Percentiles rank a stretch among this genome's conserved stretches.
These are phyloP conservation scores for Coleophoma eucalyptorum DNA, from an alignment of 2,329 filamentous ascomycete genomes.

Conservation along the genomic window DNA sequence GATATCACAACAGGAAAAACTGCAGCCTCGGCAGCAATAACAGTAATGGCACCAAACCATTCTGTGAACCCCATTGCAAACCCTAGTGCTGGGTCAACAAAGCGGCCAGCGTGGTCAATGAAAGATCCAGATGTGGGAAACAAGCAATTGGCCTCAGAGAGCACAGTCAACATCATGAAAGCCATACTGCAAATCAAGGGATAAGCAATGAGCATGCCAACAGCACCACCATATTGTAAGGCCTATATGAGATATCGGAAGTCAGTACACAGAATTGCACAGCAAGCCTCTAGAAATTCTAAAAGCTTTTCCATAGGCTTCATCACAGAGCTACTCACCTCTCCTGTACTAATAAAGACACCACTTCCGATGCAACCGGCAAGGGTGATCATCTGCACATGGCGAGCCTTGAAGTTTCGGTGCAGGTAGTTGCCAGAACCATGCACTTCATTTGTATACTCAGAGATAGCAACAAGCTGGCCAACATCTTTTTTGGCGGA, in stretches of 20 bases:
- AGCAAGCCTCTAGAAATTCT: neutral
- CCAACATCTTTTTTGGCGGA: neutral
- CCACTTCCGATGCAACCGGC: neutral
- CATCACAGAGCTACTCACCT: neutral
- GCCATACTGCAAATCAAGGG: neutral
- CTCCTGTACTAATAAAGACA: neutral
- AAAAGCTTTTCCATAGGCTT: neutral
- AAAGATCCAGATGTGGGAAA: neutral
- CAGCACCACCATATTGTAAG: neutral
- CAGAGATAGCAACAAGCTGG: neutral
- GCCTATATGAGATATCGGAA: neutral
- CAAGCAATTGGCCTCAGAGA: neutral
- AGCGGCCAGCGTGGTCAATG: neutral
- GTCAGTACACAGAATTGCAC: neutral
- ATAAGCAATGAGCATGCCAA: neutral
- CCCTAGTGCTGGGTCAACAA: constrained; percentile 1
- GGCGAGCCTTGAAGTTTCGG: neutral
- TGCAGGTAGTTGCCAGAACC: constrained; percentile 1
- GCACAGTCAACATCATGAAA: neutral
- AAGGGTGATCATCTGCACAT: constrained; percentile 2
- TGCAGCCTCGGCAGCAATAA: neutral
- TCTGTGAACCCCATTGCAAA: constrained; percentile 1
- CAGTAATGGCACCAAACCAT: constrained; percentile 1
- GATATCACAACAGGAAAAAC: neutral
- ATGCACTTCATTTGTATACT: neutral